phyloP scores from a whole-genome alignment of 257 asterid genomes.

The Gardenia jasminoides region DNA sequence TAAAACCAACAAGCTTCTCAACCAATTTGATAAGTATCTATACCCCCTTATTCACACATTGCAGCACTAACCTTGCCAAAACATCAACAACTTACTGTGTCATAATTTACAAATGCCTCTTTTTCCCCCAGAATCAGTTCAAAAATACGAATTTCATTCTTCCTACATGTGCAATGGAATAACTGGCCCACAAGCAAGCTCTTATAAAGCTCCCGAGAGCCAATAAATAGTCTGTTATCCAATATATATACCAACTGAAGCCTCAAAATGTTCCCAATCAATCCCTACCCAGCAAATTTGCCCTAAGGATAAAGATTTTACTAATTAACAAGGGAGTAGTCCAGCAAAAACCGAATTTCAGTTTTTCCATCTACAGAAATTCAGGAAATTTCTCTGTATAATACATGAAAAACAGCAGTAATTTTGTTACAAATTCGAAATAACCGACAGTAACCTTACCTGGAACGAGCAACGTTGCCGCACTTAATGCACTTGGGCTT shows the following conservation, averaged over 20 bases:
- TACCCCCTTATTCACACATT: background rate
- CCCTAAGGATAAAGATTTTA: background rate
- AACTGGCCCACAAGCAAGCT: background rate
- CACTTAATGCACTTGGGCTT: constrained; percentile 98
- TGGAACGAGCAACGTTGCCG: constrained; percentile 97
- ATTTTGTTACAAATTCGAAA: background rate
- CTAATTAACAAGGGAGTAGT: background rate
- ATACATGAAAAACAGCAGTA: background rate
- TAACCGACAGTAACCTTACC: constrained; percentile 34
- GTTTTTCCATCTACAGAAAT: background rate
- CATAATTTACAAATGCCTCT: background rate
- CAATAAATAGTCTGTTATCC: background rate
- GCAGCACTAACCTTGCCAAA: background rate
- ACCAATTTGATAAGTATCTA: background rate
- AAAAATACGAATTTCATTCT: background rate
- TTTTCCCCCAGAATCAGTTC: background rate
- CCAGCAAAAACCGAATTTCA: background rate
- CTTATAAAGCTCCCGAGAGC: background rate
- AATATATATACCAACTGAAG: background rate
- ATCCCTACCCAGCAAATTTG: background rate
- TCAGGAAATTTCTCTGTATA: background rate
- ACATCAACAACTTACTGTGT: background rate
- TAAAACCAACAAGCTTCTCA: background rate
- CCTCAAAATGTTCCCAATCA: background rate
- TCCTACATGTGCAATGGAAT: background rate